Evolutionary conservation across 2,329 filamentous ascomycete genomes (phyloP), one percentile per base, ranked within the genome.

Genomic region (Fusarium stilboides): DNA sequence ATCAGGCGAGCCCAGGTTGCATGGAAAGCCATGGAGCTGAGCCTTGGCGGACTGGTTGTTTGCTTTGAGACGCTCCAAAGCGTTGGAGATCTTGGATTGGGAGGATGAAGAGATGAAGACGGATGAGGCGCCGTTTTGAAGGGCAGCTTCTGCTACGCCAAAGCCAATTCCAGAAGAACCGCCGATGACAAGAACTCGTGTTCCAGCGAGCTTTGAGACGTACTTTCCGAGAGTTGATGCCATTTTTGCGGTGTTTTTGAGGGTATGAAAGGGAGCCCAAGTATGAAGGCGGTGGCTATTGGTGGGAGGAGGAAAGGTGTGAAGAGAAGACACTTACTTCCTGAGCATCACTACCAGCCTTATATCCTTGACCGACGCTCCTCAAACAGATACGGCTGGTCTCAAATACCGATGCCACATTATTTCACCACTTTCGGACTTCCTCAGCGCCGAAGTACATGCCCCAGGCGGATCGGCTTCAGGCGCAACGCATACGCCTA

Each of bases 151-250:
- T 15, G 70, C 70, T 17, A 72, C 70, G 8, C 65, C 70, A 2
- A 71, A 72, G 10, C 70, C 70, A 14, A 72, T 69, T 19, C 70
- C 70, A 17, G 68, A 67, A 20, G 68, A 62, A 14, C 70, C 71
- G 9, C 70, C 71, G 17, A 74, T 72, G 58, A 74, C 53, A 2
- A 73, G 68, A 8, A 73, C 66, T n/a, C 69, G 69, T 5, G 60
- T 67, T 15, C 69, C 69, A 8, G 63, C 52, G 24, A 71, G 69
- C 62, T 71, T 71, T 42, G 66, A 70, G 24, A 68, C 52, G 52
- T 69, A 69, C 34, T 63, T 15, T 12, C 66, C 66, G 14, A 70
- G 17, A 34, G 56, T 15, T 22, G 66, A 50, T 14, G 66, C 62
- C 66, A 69, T 69, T 52, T 20, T 67, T 37, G 33, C 31, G 22